These are phyloP conservation scores for Sanghuangporus baumii DNA, from an alignment of 1,284 basidiomycete genomes.

Conservation along the genomic window DNA sequence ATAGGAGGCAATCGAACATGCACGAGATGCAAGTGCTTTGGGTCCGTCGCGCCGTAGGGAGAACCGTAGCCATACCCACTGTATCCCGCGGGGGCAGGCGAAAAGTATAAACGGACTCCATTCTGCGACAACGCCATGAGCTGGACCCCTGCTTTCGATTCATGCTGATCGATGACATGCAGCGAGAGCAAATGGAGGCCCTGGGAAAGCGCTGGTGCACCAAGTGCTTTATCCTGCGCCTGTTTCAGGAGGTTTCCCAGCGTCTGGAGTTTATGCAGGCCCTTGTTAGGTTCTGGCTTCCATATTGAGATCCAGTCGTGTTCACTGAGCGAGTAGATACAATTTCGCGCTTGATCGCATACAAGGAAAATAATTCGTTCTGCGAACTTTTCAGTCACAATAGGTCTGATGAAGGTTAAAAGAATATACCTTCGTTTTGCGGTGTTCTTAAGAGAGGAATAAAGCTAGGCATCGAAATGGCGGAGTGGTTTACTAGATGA, in stretches of 20 bases:
- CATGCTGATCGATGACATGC: conserved; percentile 56
- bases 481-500: conserved; percentile 77
- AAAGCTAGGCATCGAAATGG: conserved; percentile 68
- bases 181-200: conserved; percentile 60
- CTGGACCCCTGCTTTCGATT: conserved; percentile 63
- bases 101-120: conserved; percentile 78
- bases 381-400: conserved; percentile 26
- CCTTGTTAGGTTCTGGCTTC: conserved; percentile 53
- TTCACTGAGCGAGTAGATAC: conserved; percentile 70
- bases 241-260: conserved; percentile 63
- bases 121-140: conserved; percentile 78
- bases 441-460: conserved; percentile 60
- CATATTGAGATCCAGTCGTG: conserved; percentile 70
- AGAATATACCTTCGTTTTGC: conserved; percentile 50
- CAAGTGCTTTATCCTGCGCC: conserved; percentile 71
- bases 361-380: conserved; percentile 67
- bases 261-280: conserved; percentile 62
- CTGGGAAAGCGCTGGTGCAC: conserved; percentile 63
- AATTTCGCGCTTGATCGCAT: conserved; percentile 59
- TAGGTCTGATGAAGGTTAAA: conserved; percentile 7
- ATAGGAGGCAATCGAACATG: conserved; percentile 79
- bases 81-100: conserved; percentile 42
- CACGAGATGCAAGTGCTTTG: conserved; percentile 53
- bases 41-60: conserved; percentile 30
- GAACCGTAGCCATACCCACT: conserved; percentile 37